phyloP scores from a whole-genome alignment of 768 basidiomycete species.

The Trametes cubensis region DNA sequence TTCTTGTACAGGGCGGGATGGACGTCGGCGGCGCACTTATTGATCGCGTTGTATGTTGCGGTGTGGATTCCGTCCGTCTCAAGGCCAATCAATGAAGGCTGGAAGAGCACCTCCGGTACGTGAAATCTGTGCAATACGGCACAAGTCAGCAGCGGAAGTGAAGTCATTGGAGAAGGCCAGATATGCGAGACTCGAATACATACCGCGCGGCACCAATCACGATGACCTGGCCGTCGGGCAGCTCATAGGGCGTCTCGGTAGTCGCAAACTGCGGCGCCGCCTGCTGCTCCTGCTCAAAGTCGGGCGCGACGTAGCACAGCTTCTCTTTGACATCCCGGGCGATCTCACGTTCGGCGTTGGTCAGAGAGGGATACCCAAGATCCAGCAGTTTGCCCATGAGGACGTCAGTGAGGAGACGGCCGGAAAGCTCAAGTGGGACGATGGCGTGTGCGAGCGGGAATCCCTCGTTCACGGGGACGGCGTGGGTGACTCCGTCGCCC shows the following conservation, averaged over 20 bases:
- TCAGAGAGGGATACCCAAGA: constrained; percentile 65
- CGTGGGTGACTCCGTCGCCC: constrained; percentile 72
- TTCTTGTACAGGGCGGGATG: constrained; percentile 58
- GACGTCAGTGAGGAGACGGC: constrained; percentile 65
- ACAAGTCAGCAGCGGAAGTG: no score
- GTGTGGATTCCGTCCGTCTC: constrained; percentile 78
- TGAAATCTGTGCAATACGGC: constrained; percentile 54
- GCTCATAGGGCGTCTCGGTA: constrained; percentile 72
- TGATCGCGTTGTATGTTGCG: constrained; percentile 88
- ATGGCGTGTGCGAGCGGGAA: constrained; percentile 71
- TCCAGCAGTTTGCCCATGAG: constrained; percentile 58
- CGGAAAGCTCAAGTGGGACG: constrained; percentile 65
- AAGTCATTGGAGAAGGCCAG: no score
- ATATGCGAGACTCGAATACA: constrained; percentile 15
- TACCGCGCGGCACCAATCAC: constrained; percentile 86
- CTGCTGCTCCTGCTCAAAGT: constrained; percentile 74
- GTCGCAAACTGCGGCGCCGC: constrained; percentile 65
- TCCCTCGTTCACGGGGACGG: constrained; percentile 74
- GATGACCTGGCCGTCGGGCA: constrained; percentile 69
- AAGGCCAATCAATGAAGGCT: constrained; percentile 85
- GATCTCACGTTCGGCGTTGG: constrained; percentile 61
- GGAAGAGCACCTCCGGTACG: constrained; percentile 92
- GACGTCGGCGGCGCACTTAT: constrained; percentile 66
- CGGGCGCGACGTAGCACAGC: constrained; percentile 72
- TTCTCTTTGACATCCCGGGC: constrained; percentile 82